phyloP scores from a whole-genome alignment of 2,329 filamentous ascomycete species.

The Hypoxylon sp. region DNA sequence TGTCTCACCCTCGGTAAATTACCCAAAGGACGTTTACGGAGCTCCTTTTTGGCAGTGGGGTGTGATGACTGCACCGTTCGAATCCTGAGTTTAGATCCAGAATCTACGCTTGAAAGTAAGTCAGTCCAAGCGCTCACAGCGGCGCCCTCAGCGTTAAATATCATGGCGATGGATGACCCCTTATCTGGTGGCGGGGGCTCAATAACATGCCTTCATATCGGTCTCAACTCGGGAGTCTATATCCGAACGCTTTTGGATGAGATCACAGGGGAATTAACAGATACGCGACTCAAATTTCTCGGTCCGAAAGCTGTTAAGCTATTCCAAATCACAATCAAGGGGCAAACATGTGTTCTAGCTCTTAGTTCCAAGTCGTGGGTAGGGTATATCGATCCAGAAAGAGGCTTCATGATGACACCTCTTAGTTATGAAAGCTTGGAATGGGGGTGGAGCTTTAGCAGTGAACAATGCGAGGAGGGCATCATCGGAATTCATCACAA shows the following conservation, averaged over 20 bases:
- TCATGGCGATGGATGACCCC: slow-evolving; percentile 96
- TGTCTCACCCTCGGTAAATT: slow-evolving; percentile 94
- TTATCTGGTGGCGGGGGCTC: slow-evolving; percentile 80
- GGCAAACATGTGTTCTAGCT: slow-evolving; percentile 86
- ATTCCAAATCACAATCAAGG: slow-evolving; percentile 90
- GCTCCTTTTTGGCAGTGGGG: slow-evolving; percentile 94
- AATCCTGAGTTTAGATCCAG: slow-evolving; percentile 89
- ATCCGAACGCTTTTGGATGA: slow-evolving; percentile 95
- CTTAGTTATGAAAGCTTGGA: slow-evolving; percentile 89
- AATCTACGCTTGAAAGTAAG: slow-evolving; percentile 91
- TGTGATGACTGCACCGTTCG: slow-evolving; percentile 97
- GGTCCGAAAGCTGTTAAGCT: slow-evolving; percentile 91
- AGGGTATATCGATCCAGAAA: slow-evolving; percentile 90
- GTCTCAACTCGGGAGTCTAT: slow-evolving; percentile 95
- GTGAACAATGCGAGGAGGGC: slow-evolving; percentile 91
- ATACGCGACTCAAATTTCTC: slow-evolving; percentile 94
- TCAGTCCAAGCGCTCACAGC: slow-evolving; percentile 95
- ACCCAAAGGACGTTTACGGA: slow-evolving; percentile 88
- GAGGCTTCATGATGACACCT: slow-evolving; percentile 91
- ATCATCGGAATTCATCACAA: slow-evolving; percentile 94
- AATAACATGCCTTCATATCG: slow-evolving; percentile 95
- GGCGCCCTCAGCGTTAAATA: slow-evolving; percentile 87
- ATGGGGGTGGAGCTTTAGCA: slow-evolving; percentile 97
- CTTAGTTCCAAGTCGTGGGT: slow-evolving; percentile 96
- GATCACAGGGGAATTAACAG: slow-evolving; percentile 93